These are phyloP conservation scores for Pestalotiopsis sp. DNA, from an alignment of 2,329 filamentous ascomycete species.

Conservation along the genomic window DNA sequence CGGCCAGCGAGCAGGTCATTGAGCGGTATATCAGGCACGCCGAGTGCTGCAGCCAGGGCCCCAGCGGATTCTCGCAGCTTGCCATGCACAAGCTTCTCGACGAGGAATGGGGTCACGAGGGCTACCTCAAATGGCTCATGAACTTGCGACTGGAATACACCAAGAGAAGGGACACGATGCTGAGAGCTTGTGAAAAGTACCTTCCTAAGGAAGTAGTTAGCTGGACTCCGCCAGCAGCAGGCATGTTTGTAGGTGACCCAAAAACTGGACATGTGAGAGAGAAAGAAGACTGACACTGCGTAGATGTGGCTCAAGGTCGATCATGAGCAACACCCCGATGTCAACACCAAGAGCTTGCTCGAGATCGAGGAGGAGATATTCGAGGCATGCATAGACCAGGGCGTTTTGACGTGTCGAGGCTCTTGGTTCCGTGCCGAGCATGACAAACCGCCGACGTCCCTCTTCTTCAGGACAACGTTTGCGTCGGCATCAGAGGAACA, in stretches of 20 bases:
- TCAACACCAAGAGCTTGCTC: conserved; percentile 52
- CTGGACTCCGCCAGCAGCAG: conserved; percentile 80
- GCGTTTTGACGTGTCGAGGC: conserved; percentile 80
- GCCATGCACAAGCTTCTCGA: conserved; percentile 88
- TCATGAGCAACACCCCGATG: conserved; percentile 66
- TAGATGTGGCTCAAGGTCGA: conserved; percentile 76
- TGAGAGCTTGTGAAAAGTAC: conserved; percentile 78
- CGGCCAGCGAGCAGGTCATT: conserved; percentile 80
- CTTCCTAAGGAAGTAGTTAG: conserved; percentile 74
- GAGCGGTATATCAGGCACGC: conserved; percentile 81
- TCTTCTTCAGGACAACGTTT: conserved; percentile 91
- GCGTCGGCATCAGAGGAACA: conserved; percentile 74
- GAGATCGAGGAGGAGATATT: conserved; percentile 89
- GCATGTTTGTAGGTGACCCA: conserved; percentile 82
- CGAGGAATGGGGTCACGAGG: conserved; percentile 89
- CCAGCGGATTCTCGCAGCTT: conserved; percentile 82
- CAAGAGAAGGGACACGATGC: conserved; percentile 72
- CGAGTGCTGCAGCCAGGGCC: conserved; percentile 84
- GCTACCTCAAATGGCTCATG: conserved; percentile 89
- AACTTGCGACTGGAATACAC: conserved; percentile 83
- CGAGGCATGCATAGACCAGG: conserved; percentile 71
- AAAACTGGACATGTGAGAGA: not conserved
- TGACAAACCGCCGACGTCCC: conserved; percentile 57
- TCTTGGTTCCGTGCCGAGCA: conserved; percentile 89
- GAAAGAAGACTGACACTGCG: not conserved